phyloP scores from a whole-genome alignment of 2,329 filamentous ascomycete species.

The Botryotinia narcissicola region DNA sequence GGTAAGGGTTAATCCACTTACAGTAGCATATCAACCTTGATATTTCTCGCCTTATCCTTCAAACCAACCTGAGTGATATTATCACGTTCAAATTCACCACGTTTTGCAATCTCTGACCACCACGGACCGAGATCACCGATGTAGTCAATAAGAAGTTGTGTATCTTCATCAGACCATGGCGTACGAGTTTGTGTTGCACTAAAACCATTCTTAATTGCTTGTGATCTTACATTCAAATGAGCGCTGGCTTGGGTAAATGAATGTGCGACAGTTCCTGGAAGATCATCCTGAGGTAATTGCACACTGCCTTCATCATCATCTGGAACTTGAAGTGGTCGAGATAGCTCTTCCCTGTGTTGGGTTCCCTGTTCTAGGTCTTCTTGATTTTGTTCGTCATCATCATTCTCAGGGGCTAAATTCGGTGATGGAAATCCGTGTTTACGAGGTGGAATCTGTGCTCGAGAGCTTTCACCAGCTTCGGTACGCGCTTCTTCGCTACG shows the following conservation, averaged over 20 bases:
- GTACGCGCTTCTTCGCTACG: neutral
- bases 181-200: constrained; percentile 25
- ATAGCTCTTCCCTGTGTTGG: neutral
- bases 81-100: constrained; percentile 36
- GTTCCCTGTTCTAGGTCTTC: neutral
- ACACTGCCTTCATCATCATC: neutral
- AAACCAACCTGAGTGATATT: constrained; percentile 49
- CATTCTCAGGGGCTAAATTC: neutral
- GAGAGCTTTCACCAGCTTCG: neutral
- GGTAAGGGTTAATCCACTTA: constrained; percentile 36
- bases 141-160: constrained; percentile 46
- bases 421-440: neutral
- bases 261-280: neutral
- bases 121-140: constrained; percentile 46
- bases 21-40: constrained; percentile 48
- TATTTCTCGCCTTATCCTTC: constrained; percentile 54
- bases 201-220: neutral
- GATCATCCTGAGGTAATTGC: neutral
- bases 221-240: neutral
- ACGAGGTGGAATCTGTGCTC: neutral
- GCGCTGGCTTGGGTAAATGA: neutral
- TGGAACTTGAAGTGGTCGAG: neutral
- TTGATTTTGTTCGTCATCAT: neutral
- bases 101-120: constrained; percentile 48
- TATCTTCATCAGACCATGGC: constrained; percentile 43